Evolutionary conservation across 148 eudicot species (phyloP).

Genomic region (Nyssa sinensis): DNA sequence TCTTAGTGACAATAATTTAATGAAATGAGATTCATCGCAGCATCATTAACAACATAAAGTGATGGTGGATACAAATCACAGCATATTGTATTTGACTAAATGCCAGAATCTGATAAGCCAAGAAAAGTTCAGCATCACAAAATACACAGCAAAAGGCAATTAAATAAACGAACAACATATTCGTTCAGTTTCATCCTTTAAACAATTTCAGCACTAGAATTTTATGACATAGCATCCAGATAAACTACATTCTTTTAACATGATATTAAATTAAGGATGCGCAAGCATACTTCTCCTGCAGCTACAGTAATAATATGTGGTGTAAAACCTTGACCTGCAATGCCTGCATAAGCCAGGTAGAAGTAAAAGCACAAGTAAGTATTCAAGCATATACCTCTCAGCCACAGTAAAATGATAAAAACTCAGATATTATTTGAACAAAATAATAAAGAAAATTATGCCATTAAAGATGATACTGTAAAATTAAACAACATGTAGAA

Average conservation of each 20-base stretch:
- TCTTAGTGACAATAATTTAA: neutral
- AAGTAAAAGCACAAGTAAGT: constrained; percentile 6
- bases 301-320: constrained; percentile 42
- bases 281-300: constrained; percentile 48
- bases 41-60: neutral
- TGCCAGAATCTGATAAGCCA: neutral
- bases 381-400: neutral
- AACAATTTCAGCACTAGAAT: neutral
- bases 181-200: neutral
- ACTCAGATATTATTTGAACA: neutral
- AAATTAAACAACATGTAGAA: neutral
- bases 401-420: neutral
- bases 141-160: neutral
- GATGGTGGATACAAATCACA: neutral
- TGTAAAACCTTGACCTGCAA: constrained; percentile 42
- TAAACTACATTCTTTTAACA: neutral
- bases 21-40: neutral
- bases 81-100: neutral
- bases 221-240: neutral
- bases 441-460: neutral
- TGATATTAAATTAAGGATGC: neutral
- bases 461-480: neutral
- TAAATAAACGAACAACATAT: neutral
- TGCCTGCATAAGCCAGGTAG: constrained; percentile 35
- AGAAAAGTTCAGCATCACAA: neutral